phyloP scores from a whole-genome alignment of 805 yeast genomes.

The Teunomyces cretensis region DNA sequence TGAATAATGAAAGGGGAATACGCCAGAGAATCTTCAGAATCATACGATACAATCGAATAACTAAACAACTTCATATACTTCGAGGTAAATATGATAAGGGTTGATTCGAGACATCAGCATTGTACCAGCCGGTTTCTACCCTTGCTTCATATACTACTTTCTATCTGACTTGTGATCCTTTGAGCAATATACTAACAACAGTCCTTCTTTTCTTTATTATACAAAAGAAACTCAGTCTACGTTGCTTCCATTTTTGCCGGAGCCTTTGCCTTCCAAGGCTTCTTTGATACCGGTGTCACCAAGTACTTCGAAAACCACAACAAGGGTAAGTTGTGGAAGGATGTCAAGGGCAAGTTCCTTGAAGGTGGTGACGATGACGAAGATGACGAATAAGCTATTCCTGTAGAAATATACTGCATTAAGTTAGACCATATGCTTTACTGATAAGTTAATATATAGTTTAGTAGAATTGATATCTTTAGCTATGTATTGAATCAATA shows the following conservation, averaged over 20 bases:
- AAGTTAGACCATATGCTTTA: not conserved
- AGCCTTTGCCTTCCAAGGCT: constrained; percentile 83
- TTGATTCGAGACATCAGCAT: too few relatives aligned
- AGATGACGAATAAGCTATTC: constrained; percentile 31
- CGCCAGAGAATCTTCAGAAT: too few relatives aligned
- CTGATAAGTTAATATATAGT: not conserved
- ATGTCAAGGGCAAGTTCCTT: constrained; percentile 59
- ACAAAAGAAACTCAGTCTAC: constrained; percentile 86
- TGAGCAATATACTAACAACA: constrained; percentile 19
- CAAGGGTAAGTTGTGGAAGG: constrained; percentile 85
- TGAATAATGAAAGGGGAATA: too few relatives aligned
- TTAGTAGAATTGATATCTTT: not conserved
- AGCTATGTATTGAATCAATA: not conserved
- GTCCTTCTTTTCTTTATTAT: constrained; percentile 19
- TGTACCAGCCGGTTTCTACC: too few relatives aligned
- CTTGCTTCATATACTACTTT: too few relatives aligned
- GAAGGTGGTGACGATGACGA: constrained; percentile 58
- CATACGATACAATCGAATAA: too few relatives aligned
- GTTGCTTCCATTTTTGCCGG: constrained; percentile 81
- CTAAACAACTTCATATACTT: too few relatives aligned
- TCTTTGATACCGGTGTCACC: constrained; percentile 67
- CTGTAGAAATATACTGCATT: constrained; percentile 3
- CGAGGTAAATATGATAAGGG: too few relatives aligned
- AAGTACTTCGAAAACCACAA: constrained; percentile 74
- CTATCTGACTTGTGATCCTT: too few relatives aligned